Evolutionary conservation across 2,329 filamentous ascomycete genomes (phyloP), one percentile per base, ranked within the genome.

Genomic region (Aspergillus tubingensis): DNA sequence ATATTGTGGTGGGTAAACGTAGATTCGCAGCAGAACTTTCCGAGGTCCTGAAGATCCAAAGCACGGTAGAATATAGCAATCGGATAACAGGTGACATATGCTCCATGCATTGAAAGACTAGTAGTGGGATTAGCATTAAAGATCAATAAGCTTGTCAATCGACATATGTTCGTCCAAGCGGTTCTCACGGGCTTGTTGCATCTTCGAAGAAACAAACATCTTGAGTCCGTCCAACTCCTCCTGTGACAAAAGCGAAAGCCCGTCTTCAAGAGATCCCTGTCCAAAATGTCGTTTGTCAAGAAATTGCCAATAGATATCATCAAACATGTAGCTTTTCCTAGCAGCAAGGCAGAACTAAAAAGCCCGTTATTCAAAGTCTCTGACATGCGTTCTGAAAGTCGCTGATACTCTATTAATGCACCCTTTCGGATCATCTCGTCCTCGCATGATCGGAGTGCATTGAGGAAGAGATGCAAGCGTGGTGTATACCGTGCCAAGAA

Each of bases 251-350:
- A 41, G 30, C 2, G 3, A 17, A 15, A 57, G 30, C 17, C 54
- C 10, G 8, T 57, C 44, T 13, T 57, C 32, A 8, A 57, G 30
- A 41, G 32, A 50, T 30, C 44, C 30, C 3, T 10, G 25, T 10
- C 54, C 54, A 49, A 44, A 57, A 17, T 49, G 41, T n/a, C 21
- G 15, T 25, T 23, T 13, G 8, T 57, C 54, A 3, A 57, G 30
- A 38, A 57, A 41, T 7, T 44, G 23, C 54, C 54, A 57, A 13
- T 50, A 57, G 8, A 57, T 49, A 39, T 57, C 44, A 17, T 57
- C 54, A 19, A 57, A 39, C 30, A 57, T 17, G 27, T 3, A 49
- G 11, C 23, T 25, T 8, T 43, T 57, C 30, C 44, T 13, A 5
- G 47, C 54, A 10, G 54, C 54, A n/a, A 51, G 54, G 11, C 44